These are phyloP conservation scores for Aegilops tauschii DNA, from an alignment of 176 grass and related monocot species.

Conservation along the genomic window DNA sequence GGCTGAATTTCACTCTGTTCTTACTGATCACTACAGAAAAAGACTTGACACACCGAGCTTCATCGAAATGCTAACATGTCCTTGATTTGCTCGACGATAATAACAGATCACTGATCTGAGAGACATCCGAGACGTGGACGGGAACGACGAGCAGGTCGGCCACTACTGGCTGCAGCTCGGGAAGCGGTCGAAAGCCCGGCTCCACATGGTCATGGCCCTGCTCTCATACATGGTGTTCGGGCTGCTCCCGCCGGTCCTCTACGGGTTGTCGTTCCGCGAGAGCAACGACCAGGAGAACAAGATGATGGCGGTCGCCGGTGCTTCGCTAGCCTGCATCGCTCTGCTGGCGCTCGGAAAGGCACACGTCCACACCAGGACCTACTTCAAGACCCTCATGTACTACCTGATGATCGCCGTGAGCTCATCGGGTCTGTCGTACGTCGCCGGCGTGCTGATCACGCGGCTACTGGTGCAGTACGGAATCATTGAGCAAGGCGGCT, in stretches of 20 bases:
- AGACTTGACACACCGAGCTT: no score
- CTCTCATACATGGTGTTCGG: slow-evolving; percentile 72
- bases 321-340: slow-evolving; percentile 57
- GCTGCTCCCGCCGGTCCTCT: slow-evolving; percentile 64
- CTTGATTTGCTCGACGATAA: no score
- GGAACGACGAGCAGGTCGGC: slow-evolving; percentile 31
- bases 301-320: slow-evolving; percentile 46
- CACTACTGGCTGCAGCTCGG: slow-evolving; percentile 73
- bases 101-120: slow-evolving; percentile 63
- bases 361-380: slow-evolving; percentile 48
- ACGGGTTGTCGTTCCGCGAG: slow-evolving; percentile 60
- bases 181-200: slow-evolving; percentile 40
- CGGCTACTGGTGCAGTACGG: slow-evolving; percentile 53
- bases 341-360: slow-evolving; percentile 74
- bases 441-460: slow-evolving; percentile 54
- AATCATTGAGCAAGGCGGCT: slow-evolving; percentile 39
- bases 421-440: slow-evolving; percentile 60
- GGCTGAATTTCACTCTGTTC: background rate
- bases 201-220: slow-evolving; percentile 58
- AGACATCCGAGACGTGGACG: slow-evolving; percentile 42
- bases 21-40: background rate
- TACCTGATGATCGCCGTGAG: slow-evolving; percentile 56
- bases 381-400: slow-evolving; percentile 57
- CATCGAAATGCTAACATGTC: no score
- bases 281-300: slow-evolving; percentile 64